These are phyloP conservation scores for Trichothecium roseum DNA, from an alignment of 2,329 filamentous ascomycete species.

Conservation along the genomic window DNA sequence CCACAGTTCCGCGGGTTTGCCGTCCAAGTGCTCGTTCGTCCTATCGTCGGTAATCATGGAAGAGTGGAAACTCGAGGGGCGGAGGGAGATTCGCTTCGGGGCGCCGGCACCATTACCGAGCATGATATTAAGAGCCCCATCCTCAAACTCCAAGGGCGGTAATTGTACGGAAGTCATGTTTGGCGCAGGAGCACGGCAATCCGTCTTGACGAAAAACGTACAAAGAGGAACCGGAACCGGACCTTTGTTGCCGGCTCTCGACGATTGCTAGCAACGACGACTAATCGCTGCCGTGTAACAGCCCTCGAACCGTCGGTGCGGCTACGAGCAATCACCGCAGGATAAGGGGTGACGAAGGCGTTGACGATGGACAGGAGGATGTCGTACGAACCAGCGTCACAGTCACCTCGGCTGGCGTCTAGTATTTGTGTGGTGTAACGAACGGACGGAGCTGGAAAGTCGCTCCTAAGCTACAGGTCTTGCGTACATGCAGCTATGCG, in stretches of 20 bases:
- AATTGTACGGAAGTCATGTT: constrained; percentile 5
- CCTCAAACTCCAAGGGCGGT: constrained; percentile 5
- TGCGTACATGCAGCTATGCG: too few species aligned
- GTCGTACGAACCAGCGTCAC: too few species aligned
- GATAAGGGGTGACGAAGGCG: neutral
- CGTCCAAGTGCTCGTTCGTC: neutral
- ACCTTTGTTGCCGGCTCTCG: neutral
- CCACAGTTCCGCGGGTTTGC: neutral
- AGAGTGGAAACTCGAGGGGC: too few species aligned
- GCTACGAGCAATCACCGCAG: neutral
- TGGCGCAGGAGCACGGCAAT: neutral
- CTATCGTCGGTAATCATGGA: too few species aligned
- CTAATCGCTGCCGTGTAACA: neutral
- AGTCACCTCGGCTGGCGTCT: too few species aligned
- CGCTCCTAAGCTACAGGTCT: too few species aligned
- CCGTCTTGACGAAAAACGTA: too few species aligned
- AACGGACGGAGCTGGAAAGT: constrained; percentile 3
- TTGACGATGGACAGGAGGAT: neutral
- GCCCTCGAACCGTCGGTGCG: neutral
- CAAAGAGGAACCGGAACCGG: too few species aligned
- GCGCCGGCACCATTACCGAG: constrained; percentile 1
- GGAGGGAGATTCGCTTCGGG: too few species aligned
- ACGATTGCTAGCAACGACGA: neutral
- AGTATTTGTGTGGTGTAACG: constrained; percentile 2
- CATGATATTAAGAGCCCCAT: constrained; percentile 4